Conservation (phyloP, 192 early-diverging fungal species). For the Umbelopsis vinacea region DNA sequence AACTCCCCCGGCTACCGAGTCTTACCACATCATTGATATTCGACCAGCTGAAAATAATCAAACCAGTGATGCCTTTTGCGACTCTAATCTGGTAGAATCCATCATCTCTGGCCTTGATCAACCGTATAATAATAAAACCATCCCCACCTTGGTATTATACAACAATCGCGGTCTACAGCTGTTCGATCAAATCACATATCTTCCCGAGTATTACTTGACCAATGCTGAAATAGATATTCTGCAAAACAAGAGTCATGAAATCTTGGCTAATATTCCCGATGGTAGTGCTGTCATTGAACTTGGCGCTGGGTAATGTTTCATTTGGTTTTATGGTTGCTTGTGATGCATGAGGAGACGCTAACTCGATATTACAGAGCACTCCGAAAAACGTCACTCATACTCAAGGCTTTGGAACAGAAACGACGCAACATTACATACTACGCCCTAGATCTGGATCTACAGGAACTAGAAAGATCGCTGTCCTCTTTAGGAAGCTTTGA, state of each 20-base stretch:
- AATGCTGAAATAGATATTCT: constrained; percentile 87
- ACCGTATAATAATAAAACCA: constrained; percentile 48
- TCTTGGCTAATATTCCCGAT: constrained; percentile 66
- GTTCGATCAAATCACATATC: constrained; percentile 91
- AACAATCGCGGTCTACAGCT: constrained; percentile 82
- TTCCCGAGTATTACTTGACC: constrained; percentile 80
- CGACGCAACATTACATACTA: constrained; percentile 77
- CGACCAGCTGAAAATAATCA: not conserved
- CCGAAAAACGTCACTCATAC: constrained; percentile 84
- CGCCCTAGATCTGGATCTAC: constrained; percentile 87
- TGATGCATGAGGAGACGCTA: not conserved
- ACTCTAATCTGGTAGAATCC: constrained; percentile 27
- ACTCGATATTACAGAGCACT: constrained; percentile 60
- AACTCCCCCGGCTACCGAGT: not conserved
- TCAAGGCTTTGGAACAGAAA: constrained; percentile 71
- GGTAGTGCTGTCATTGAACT: constrained; percentile 84
- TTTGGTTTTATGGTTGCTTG: not conserved
- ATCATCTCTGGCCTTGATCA: constrained; percentile 30
- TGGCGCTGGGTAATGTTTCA: constrained; percentile 74
- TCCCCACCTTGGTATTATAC: constrained; percentile 88
- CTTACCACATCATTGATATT: constrained; percentile 4
- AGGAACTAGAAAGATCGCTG: constrained; percentile 75
- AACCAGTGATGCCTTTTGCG: constrained; percentile 32
- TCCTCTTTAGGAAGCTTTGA: constrained; percentile 64
- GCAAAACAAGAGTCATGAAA: constrained; percentile 56